phyloP scores from a whole-genome alignment of 371 early-diverging fungal genomes.

The Mortierella polycephala region DNA sequence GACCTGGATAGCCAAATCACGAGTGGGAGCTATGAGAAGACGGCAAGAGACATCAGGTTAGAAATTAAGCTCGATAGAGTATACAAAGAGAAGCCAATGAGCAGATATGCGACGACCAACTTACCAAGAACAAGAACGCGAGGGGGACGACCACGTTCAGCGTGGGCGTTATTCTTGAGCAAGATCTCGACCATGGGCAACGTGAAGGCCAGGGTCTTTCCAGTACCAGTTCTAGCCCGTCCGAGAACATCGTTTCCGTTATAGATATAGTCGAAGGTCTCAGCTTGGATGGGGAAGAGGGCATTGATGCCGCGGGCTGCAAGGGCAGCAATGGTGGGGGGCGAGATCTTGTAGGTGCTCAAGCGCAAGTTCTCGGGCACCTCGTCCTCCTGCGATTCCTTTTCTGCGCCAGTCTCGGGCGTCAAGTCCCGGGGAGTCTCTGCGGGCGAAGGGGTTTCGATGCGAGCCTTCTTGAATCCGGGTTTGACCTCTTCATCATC shows the following conservation, averaged over 20 bases:
- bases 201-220: conserved; percentile 93
- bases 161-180: conserved; percentile 61
- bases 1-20: conserved; percentile 97
- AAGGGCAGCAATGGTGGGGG: conserved; percentile 25
- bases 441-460: conserved; percentile 21
- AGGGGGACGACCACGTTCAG: conserved; percentile 79
- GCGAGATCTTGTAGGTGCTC: conserved; percentile 69
- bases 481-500: conserved; percentile 54
- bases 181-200: conserved; percentile 88
- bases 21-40: conserved; percentile 83
- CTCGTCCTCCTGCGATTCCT: conserved; percentile 56
- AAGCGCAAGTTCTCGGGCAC: conserved; percentile 77
- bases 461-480: conserved; percentile 33
- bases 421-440: conserved; percentile 41
- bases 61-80: conserved; percentile 58
- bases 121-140: conserved; percentile 79
- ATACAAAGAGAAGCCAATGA: not conserved
- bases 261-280: conserved; percentile 82
- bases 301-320: conserved; percentile 74
- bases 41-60: conserved; percentile 28
- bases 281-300: conserved; percentile 94
- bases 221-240: conserved; percentile 96
- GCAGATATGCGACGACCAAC: not conserved
- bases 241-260: conserved; percentile 94
- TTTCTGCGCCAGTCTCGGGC: conserved; percentile 44